Evolutionary conservation across 495 filamentous ascomycete genomes (phyloP).

Genomic region (Paragyromitra xinjiangensis): DNA sequence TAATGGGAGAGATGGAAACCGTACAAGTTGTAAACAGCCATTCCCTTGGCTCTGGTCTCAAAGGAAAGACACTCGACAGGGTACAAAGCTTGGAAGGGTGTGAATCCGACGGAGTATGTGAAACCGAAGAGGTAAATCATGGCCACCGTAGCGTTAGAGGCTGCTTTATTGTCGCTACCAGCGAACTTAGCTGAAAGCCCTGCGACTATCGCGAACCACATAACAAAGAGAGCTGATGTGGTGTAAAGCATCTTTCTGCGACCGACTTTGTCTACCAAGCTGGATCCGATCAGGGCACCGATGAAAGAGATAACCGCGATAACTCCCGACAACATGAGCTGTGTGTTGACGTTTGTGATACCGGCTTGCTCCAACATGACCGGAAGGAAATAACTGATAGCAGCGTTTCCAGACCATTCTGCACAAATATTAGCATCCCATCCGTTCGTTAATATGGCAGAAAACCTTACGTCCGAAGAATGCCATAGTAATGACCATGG

Average conservation of each 20-base stretch:
- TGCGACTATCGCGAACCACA: conserved; percentile 67
- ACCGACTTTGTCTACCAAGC: conserved; percentile 65
- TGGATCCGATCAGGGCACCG: conserved; percentile 65
- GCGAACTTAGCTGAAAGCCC: conserved; percentile 66
- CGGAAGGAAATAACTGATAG: conserved; percentile 63
- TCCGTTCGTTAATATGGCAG: neutral
- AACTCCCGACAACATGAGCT: conserved; percentile 61
- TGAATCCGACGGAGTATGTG: conserved; percentile 60
- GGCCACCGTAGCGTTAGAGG: conserved; percentile 61
- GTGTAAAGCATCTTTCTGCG: conserved; percentile 68
- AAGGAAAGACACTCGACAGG: conserved; percentile 71
- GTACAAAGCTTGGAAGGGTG: conserved; percentile 74
- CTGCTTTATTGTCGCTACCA: conserved; percentile 55
- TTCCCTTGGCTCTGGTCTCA: conserved; percentile 68
- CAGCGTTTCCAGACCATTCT: conserved; percentile 64
- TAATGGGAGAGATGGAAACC: neutral
- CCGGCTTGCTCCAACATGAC: conserved; percentile 52
- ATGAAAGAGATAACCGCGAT: conserved; percentile 67
- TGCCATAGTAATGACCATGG: conserved; percentile 51
- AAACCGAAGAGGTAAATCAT: conserved; percentile 71
- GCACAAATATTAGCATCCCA: neutral
- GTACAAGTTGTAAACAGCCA: conserved; percentile 60
- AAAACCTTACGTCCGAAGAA: conserved; percentile 51
- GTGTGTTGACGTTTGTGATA: conserved; percentile 37
- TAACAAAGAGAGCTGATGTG: conserved; percentile 63